Evolutionary conservation across 345 rosid genomes (phyloP).

Genomic region (Eucalyptus curtisii): DNA sequence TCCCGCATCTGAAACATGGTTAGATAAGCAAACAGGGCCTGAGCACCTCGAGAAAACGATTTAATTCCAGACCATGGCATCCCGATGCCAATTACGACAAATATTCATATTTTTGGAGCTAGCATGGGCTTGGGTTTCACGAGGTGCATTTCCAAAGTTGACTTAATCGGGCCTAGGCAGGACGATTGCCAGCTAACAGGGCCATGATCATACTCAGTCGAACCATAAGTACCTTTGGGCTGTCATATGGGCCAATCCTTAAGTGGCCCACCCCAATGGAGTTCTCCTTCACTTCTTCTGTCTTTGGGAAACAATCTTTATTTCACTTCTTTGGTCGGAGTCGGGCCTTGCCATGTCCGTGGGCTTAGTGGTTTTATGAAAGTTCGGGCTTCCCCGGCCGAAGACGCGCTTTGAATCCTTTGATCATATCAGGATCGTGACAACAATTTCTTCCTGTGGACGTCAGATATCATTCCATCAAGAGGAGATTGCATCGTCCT

Average conservation of each 20-base stretch:
- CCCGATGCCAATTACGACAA: neutral
- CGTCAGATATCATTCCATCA: neutral
- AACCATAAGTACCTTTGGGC: neutral
- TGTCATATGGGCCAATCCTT: neutral
- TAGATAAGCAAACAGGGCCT: neutral
- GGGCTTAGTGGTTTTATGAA: too few relatives aligned
- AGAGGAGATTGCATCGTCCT: neutral
- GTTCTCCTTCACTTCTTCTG: neutral
- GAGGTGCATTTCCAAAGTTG: neutral
- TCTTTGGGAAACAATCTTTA: neutral
- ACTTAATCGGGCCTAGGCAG: neutral
- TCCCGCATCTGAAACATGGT: neutral
- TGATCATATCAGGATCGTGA: neutral
- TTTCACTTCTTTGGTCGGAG: neutral
- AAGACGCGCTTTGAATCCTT: neutral
- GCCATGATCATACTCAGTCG: neutral
- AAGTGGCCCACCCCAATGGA: neutral
- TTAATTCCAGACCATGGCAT: neutral
- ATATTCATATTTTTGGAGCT: neutral
- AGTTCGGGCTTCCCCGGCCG: too few relatives aligned
- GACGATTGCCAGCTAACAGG: neutral
- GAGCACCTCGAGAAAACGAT: neutral
- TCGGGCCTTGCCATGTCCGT: neutral
- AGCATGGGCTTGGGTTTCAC: neutral
- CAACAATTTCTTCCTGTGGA: neutral